Evolutionary conservation across 371 early-diverging fungal genomes (phyloP), one percentile per base, ranked within the genome.

Genomic region (Mortierella sp.): DNA sequence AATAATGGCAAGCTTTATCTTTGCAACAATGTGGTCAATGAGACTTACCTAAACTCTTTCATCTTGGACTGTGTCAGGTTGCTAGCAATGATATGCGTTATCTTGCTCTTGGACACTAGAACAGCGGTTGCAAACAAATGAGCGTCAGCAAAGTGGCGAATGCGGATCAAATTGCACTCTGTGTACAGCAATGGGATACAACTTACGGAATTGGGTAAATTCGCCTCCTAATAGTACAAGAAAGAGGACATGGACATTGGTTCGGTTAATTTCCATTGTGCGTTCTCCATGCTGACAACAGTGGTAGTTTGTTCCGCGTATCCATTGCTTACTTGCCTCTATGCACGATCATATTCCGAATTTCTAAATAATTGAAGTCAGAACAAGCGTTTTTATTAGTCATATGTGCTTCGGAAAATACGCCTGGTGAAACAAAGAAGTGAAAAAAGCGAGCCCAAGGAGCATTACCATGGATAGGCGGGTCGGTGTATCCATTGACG

Each of bases 81-180:
- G 12, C 92, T 88, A 0, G 96, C 95, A 46, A 96, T 86, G 48
- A 96, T 94, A 56, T 95, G 94, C 11, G 95, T 95, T 4, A 93
- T 91, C 32, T 88, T 80, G 4, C 88, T 87, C 83, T 93, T 93
- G 44, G 91, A 89, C 63, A 94, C 92, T 92, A 76, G 21, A 5
- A 55, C 11, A 48, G 35, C 56, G 58, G 29, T 12, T 11, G 11
- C 16, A 29, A 43, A 43, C 18, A 70, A 27, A 32, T 32, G 35
- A 3, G 6, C 10, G 44, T 74, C 7, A 12, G 27, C 4, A 16
- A 41, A 1, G 32, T 49, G 29, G 16, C 2, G 3, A 73, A 51
- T 2, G 16, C 49, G 38, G 54, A 41, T 29, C 16, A 18, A 65
- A 27, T 58, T 18, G 10, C 1, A 27, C 3, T 38, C 12, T 27